Evolutionary conservation across 1,139 yeast genomes (phyloP), one percentile per base, ranked within the genome.

Genomic region (Suhomyces coccinellae): DNA sequence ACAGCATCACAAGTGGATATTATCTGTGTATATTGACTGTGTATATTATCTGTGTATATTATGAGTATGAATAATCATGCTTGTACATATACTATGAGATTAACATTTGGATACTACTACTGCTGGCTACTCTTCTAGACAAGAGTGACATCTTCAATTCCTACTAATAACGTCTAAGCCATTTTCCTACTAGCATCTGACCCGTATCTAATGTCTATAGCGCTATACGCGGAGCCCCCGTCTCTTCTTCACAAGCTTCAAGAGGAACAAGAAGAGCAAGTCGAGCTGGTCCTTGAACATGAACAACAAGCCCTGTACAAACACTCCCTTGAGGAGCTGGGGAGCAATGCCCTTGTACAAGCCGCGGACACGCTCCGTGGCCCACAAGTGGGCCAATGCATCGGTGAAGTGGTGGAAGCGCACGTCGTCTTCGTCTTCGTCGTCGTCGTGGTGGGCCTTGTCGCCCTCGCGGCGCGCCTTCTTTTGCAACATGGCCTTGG

Each of bases 281-380:
- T 81, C 77, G 45, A 81, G 63, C 61, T 82, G 90, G 56, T 87
- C 95, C 65, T 84, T 86, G 65, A 85, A 85, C 85, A 86, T 86
- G 58, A 89, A 86, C 56, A 89, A 73, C 51, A 88, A 73, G 0
- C 96, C 96, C 65, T 88, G 96, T 4, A 88, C 96, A 45, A 88
- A 66, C 4, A 88, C 86, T 2, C 95, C 96, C 71, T 88, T 88
- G 35, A 84, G 65, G 53, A 88, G 74, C 63, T 88, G 96, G 6
- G 96, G 96, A 8, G 83, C 80, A 38, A 88, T 62, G 6, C 96
- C 96, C 70, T 85, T 87, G 79, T 89, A 88, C 47, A 85, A 66
- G 0, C 85, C 78, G 14, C 52, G 43, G 22, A 76, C 32, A 17
- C 86, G 86, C 53, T 82, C 86, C 22, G 66, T 61, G 51, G 65